Base-by-base conservation (phyloP, 2,329 filamentous ascomycete genomes). In the Pseudopyrenochaeta lycopersici region DNA sequence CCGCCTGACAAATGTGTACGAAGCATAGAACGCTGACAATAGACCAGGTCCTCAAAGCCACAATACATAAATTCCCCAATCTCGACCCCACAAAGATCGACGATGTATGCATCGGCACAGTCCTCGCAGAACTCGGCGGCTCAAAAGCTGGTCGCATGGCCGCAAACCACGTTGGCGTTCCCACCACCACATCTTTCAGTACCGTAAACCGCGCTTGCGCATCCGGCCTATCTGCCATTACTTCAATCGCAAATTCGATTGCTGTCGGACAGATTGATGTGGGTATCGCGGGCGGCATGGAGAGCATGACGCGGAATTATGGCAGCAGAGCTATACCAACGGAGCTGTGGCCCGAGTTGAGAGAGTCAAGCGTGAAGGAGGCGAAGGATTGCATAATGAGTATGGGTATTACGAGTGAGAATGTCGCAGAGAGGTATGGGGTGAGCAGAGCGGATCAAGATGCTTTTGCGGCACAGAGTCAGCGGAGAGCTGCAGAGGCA, bases 301-400 rank as follows among this genome's bases (percentile, higher is more conserved):
- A 97, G 84, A 94, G 90, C 78, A 97, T 97, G 93, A 96, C 91
- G 60, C 81, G 89, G 62, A 97, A 97, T 78, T 97, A 97, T 77
- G 92, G 88, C 46, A 86, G 82, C 21, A 82, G 87, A 52, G 93
- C 93, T n/a, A 95, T 97, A 38, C 93, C 93, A 0, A 88, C 87
- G 0, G 85, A 92, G 59, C 77, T 92, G 10, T 97, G 92, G 91
- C 87, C 89, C 0, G 87, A 84, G 46, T 78, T 97, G 56, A 85
- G 81, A 65, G 84, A 89, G 1, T 87, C 84, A 3, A 76, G 78
- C 1, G 83, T 84, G 9, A 83, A 89, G 68, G 88, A 96, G 59
- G 90, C 90, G 3, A 80, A 84, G 36, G 93, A 97, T 73, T 97
- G 93, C 74, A 86, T 97, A 72, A 96, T 97, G 93, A 87, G 88